Evolutionary conservation across 2,329 filamentous ascomycete genomes (phyloP).

Genomic region (Fusarium papillatum): DNA sequence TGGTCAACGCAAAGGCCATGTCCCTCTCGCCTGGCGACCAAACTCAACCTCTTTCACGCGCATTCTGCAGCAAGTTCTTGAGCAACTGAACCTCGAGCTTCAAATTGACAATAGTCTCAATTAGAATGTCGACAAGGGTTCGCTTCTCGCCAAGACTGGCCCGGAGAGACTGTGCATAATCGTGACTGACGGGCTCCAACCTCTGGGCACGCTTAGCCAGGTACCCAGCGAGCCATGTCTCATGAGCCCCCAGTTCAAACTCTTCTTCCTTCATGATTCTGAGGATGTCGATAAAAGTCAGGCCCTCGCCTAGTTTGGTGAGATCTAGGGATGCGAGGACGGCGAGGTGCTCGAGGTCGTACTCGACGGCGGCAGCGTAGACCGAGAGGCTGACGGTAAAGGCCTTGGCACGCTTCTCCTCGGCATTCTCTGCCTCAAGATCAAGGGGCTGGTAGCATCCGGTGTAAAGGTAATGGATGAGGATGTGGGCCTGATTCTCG

Average conservation of each 20-base stretch:
- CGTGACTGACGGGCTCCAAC: neutral
- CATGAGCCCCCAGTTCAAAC: neutral
- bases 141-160: neutral
- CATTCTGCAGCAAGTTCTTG: neutral
- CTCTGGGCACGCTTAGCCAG: neutral
- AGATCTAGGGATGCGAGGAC: neutral
- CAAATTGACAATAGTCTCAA: neutral
- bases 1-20: neutral
- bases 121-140: neutral
- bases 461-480: slow-evolving; percentile 1
- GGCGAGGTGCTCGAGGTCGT: neutral
- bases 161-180: neutral
- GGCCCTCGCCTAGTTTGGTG: neutral
- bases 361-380: neutral
- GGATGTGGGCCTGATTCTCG: neutral
- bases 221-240: neutral
- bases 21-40: neutral
- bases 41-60: neutral
- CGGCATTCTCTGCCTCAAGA: neutral
- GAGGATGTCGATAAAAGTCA: neutral
- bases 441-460: neutral
- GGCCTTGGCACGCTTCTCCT: neutral
- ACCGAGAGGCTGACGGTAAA: neutral
- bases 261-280: neutral
- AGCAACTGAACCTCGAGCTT: neutral